Conservation (phyloP, 495 filamentous ascomycete species). For the Lichenothelia convexa region DNA sequence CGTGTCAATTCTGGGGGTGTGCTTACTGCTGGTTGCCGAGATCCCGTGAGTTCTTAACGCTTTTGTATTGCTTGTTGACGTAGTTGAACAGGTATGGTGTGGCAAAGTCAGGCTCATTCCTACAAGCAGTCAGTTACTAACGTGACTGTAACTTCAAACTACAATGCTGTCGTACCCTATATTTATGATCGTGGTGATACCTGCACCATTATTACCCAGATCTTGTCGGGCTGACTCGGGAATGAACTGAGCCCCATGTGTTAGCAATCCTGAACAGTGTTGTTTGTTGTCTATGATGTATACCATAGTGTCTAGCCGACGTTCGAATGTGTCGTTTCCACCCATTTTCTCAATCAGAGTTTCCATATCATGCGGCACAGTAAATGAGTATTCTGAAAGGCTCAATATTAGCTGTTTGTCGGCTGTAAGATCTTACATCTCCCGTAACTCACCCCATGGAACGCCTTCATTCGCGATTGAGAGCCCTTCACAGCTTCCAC, state of each 20-base stretch:
- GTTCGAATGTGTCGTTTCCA: conserved; percentile 35
- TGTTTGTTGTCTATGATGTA: too few relatives aligned
- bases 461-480: conserved; percentile 44
- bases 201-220: conserved; percentile 16
- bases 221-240: conserved; percentile 34
- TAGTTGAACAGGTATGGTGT: conserved; percentile 58
- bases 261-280: too few relatives aligned
- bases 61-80: conserved; percentile 39
- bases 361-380: conserved; percentile 47
- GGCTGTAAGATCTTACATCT: too few relatives aligned
- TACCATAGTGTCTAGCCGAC: conserved; percentile 47
- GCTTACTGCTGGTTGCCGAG: conserved; percentile 40
- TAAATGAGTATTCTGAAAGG: conserved; percentile 57
- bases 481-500: conserved; percentile 52
- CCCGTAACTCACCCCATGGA: too few relatives aligned
- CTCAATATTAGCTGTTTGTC: too few relatives aligned
- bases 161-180: too few relatives aligned
- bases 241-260: too few relatives aligned
- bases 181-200: conserved; percentile 44
- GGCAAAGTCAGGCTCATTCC: conserved; percentile 53
- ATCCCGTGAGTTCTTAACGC: conserved; percentile 33
- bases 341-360: conserved; percentile 38
- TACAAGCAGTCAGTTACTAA: too few relatives aligned
- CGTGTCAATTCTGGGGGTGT: too few relatives aligned
- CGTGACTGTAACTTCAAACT: too few relatives aligned